A percentile compares a stretch with the other conserved stretches of the same genome.
phyloP scores from a whole-genome alignment of 2,329 filamentous ascomycete species.

The Phialocephala sp. region DNA sequence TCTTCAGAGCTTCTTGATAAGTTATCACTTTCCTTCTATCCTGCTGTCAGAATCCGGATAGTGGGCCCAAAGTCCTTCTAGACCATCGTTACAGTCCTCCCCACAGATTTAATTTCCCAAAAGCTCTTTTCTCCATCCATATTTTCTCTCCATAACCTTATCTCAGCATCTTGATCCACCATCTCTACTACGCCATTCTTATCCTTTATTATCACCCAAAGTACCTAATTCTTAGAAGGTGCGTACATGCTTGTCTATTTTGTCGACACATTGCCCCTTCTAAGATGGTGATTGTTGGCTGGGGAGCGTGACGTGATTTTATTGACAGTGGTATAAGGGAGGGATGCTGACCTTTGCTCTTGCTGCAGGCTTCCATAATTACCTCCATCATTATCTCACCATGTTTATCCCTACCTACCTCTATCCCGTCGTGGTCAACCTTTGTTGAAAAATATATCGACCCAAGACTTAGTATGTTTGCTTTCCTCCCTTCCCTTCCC shows the following conservation, averaged over 20 bases:
- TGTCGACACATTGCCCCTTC: background rate
- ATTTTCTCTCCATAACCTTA: background rate
- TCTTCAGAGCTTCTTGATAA: no score
- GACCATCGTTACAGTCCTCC: no score
- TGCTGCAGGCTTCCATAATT: background rate
- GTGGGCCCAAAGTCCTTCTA: no score
- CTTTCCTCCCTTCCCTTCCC: no score
- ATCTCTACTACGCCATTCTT: background rate
- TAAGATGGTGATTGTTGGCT: background rate
- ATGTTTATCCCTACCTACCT: background rate
- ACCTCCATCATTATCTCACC: constrained; percentile 1
- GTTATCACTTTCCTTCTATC: no score
- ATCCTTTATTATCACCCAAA: background rate
- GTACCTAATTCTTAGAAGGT: background rate
- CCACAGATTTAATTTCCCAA: background rate
- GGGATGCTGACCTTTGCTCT: background rate
- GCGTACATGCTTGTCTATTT: background rate
- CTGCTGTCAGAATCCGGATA: no score
- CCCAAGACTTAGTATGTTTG: no score
- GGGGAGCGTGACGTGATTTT: background rate
- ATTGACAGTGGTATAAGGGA: background rate
- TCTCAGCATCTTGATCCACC: background rate
- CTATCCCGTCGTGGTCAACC: constrained; percentile 44
- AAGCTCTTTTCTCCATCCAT: background rate
- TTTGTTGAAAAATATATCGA: no score